Evolutionary conservation across 192 early-diverging fungal genomes (phyloP), one percentile per base, ranked within the genome.

Genomic region (Fimicolochytrium jonesii): DNA sequence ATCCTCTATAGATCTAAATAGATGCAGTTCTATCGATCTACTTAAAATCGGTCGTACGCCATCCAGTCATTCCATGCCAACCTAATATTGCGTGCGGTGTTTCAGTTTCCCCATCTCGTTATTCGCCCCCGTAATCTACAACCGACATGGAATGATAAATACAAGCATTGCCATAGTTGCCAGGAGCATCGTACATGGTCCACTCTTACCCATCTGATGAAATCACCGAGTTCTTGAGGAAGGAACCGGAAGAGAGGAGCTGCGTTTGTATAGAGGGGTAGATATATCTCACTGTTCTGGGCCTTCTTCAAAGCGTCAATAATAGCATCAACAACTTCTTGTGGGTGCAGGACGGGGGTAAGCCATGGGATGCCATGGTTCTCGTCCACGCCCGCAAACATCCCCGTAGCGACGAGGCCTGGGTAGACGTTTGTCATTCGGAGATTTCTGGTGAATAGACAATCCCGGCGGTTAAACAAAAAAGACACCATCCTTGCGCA

Each of bases 401-500:
- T 82, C 5, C 77, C 81, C 4, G 90, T 90, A 49, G 78, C 69
- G 33, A 90, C 77, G 18, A 86, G 70, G 9, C 88, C 92, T 1
- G 89, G 87, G 59, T 78, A 85, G 10, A 91, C 80, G 39, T 85
- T 71, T 0, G 83, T 83, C n/a, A 86, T 79, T 32, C 83, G 77
- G 53, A 94, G 74, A 60, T 87, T 76, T 7, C 77, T 80, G 31
- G 15, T 48, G 13, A 34, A 5, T 1, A 17, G 56, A 41, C 36
- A 58, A 6, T 6, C 22, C 13, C 6, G 45, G 6, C 6, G 56
- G 33, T 17, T 59, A 39, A 15, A 11, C 6, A 22, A 67, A 65
- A 22, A 46, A 66, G n/a, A 51, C 57, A 6, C 18, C 18, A 39
- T 36, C n/a, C n/a, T 23, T 6, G 50, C 46, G 18, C 15, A 2